phyloP scores from a whole-genome alignment of 2,329 filamentous ascomycete species.

The Colletotrichum sp. region DNA sequence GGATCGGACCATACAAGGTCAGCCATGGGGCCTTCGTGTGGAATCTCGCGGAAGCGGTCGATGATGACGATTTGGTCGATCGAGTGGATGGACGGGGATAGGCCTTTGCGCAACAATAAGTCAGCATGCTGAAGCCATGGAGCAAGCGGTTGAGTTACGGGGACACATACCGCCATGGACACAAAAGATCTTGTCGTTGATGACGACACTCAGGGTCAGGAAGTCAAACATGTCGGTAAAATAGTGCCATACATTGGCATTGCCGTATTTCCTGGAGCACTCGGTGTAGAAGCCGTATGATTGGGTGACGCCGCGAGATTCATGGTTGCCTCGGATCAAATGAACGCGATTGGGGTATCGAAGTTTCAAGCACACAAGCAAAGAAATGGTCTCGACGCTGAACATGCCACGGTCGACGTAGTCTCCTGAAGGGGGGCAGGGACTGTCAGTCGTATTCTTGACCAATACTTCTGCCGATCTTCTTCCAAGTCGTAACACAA shows the following conservation, averaged over 20 bases:
- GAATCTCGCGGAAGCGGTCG: conserved; percentile 97
- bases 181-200: conserved; percentile 99
- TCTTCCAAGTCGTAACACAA: not conserved
- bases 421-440: conserved; percentile 67
- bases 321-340: conserved; percentile 96
- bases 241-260: conserved; percentile 98
- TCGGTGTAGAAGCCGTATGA: conserved; percentile 99
- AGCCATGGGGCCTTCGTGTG: conserved; percentile 99
- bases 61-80: conserved; percentile 99
- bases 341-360: conserved; percentile 96
- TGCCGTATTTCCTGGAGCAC: conserved; percentile 97
- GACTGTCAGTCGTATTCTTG: not conserved
- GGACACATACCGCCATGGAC: conserved; percentile 78
- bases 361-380: conserved; percentile 95
- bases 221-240: conserved; percentile 99
- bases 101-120: conserved; percentile 50
- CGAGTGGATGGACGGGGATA: conserved; percentile 91
- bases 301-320: conserved; percentile 96
- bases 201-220: conserved; percentile 93
- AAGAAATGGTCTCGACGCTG: conserved; percentile 97
- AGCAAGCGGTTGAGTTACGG: not conserved
- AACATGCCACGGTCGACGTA: conserved; percentile 99
- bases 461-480: not conserved
- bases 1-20: conserved; percentile 98
- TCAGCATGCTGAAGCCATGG: not conserved